Evolutionary conservation across 2,329 filamentous ascomycete genomes (phyloP).

Genomic region (Aspergillus piperis): DNA sequence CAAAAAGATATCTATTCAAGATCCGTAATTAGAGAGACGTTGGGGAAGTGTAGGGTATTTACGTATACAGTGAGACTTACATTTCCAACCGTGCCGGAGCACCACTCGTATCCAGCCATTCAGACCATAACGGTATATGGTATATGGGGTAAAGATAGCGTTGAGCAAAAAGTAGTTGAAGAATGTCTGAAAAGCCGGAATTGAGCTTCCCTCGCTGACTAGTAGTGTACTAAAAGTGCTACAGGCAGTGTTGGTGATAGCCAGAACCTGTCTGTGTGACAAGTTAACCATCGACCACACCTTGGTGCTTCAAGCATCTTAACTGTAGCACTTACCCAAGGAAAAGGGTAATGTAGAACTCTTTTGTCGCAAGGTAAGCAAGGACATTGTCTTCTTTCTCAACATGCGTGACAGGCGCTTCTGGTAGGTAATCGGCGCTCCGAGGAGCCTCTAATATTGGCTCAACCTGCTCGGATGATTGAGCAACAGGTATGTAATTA

Average conservation of each 20-base stretch:
- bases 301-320: neutral
- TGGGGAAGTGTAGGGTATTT: neutral
- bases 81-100: slow-evolving; percentile 81
- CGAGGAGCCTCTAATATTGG: slow-evolving; percentile 17
- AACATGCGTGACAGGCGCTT: slow-evolving; percentile 39
- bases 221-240: slow-evolving; percentile 88
- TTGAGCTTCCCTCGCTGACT: slow-evolving; percentile 66
- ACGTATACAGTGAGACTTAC: slow-evolving; percentile 32
- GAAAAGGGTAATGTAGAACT: slow-evolving; percentile 83
- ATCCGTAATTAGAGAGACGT: slow-evolving; percentile 1
- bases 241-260: slow-evolving; percentile 86
- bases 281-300: slow-evolving; percentile 8
- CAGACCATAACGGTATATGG: slow-evolving; percentile 76
- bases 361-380: slow-evolving; percentile 75
- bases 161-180: slow-evolving; percentile 91
- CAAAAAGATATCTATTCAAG: slow-evolving; percentile 69
- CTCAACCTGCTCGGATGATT: slow-evolving; percentile 22
- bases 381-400: slow-evolving; percentile 53
- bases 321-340: slow-evolving; percentile 60
- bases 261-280: slow-evolving; percentile 68
- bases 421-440: slow-evolving; percentile 18
- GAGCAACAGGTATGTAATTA: neutral
- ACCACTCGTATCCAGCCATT: slow-evolving; percentile 68
- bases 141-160: slow-evolving; percentile 76
- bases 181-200: slow-evolving; percentile 92